Base-by-base conservation (phyloP, 192 early-diverging fungal genomes). In the Thoreauomyces humboldtii region DNA sequence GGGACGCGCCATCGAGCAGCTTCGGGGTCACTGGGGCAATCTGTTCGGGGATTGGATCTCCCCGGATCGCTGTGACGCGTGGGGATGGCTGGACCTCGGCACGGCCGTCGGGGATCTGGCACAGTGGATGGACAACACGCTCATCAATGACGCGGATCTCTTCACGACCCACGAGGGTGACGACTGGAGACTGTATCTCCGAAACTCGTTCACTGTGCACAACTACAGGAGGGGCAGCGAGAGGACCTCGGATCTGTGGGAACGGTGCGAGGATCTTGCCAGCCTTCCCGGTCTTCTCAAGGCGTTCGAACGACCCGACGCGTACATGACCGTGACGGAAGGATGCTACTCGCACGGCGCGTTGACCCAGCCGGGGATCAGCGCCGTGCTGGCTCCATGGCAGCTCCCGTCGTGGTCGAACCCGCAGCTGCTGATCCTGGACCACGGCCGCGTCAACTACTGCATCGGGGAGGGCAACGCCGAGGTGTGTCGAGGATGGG, bases 331-430 rank as follows among this genome's bases (percentile, higher is more conserved):
- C 32, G 9, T 73, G n/a, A 62, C 66, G 6, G 71, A 73, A 35
- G 65, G 71, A 14, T 73, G 71, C 34, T 73, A 73, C 51, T 73
- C 71, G 1, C 22, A 67, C 57, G 65, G 66, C 29, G 71, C 62
- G 17, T 37, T 73, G 21, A 54, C 65, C 19, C 19, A 38, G 7
- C 65, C 64, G 14, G 36, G 60, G 1, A 46, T 69, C 28, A 29
- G 21, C 1, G 24, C 62, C 27, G 44, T 73, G 19, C 45, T 68
- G 17, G 51, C 56, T 0, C 71, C 71, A 43, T 73, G 71, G 71
- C 63, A 69, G 51, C 32, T 68, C 7, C 60, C 59, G 6, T 34
- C 50, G 11, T 71, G 69, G 64, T 28, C 34, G 9, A 47, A 62
- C 31, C 41, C 65, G 15, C 38, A 32, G 12, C 31, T 69, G 25